Percentiles rank a stretch among this genome's conserved stretches.
These are phyloP conservation scores for Trametes hirsuta DNA, from an alignment of 1,284 basidiomycete genomes.

Conservation along the genomic window DNA sequence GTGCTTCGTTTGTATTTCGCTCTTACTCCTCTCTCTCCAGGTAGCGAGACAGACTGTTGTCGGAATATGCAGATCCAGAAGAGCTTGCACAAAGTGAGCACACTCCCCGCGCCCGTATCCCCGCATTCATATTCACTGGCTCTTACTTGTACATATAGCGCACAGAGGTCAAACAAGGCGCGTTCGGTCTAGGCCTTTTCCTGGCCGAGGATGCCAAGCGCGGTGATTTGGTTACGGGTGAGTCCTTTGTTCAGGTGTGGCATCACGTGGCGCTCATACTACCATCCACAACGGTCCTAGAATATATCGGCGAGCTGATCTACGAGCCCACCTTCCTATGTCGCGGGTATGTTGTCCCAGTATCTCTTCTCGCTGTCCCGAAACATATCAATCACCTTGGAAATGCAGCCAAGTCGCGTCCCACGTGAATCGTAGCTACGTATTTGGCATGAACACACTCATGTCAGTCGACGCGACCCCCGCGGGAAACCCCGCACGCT, in stretches of 20 bases:
- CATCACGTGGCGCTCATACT: background rate
- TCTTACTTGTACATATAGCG: background rate
- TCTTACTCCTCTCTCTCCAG: background rate
- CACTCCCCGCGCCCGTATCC: too few relatives aligned
- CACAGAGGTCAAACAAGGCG: conserved; percentile 41
- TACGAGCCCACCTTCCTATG: conserved; percentile 40
- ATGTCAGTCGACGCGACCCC: conserved; percentile 48
- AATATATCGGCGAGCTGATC: conserved; percentile 63
- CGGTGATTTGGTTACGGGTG: conserved; percentile 54
- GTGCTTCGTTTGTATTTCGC: background rate
- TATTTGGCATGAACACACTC: conserved; percentile 42
- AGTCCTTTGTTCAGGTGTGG: background rate
- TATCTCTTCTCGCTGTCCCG: background rate
- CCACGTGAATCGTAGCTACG: conserved; percentile 48
- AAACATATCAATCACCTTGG: background rate
- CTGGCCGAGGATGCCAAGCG: conserved; percentile 41
- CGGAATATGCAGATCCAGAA: conserved; percentile 48
- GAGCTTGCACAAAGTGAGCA: conserved; percentile 42
- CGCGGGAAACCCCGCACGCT: conserved; percentile 57
- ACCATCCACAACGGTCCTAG: conserved; percentile 35
- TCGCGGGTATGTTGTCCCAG: conserved; percentile 29
- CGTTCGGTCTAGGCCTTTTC: conserved; percentile 58
- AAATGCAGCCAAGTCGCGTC: conserved; percentile 30
- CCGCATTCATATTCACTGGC: too few relatives aligned
- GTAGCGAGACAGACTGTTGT: conserved; percentile 38